Evolutionary conservation across 1,284 basidiomycete species (phyloP).

Genomic region (Flammula alnicola): DNA sequence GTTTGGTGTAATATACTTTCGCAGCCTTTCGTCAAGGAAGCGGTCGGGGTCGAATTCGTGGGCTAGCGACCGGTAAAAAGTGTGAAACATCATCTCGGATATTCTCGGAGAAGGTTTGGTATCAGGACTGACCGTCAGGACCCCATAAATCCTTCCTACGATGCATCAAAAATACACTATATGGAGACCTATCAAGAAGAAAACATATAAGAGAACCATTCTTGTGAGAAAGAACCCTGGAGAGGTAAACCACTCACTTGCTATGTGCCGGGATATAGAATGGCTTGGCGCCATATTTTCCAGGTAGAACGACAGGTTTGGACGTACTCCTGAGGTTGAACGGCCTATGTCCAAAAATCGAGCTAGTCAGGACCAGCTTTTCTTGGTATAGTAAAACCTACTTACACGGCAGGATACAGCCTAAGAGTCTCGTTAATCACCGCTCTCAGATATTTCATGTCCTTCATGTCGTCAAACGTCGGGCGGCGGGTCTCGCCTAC

Average conservation of each 20-base stretch:
- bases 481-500: conserved; percentile 30
- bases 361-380: background rate
- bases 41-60: conserved; percentile 57
- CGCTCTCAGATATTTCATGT: conserved; percentile 45
- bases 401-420: conserved; percentile 49
- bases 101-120: background rate
- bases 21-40: conserved; percentile 54
- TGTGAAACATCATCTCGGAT: background rate
- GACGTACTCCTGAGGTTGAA: conserved; percentile 36
- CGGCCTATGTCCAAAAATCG: conserved; percentile 29
- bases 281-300: conserved; percentile 34
- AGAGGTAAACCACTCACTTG: conserved; percentile 25
- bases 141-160: conserved; percentile 48
- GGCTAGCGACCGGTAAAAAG: conserved; percentile 18
- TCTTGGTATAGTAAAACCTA: background rate
- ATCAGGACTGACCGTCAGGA: conserved; percentile 39
- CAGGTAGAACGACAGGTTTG: conserved; percentile 23
- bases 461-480: conserved; percentile 32
- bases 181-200: conserved; percentile 21
- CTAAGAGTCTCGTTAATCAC: conserved; percentile 49
- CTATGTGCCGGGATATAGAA: conserved; percentile 40
- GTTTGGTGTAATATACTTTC: conserved; percentile 54
- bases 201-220: background rate
- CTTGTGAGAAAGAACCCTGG: background rate
- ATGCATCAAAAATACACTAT: conserved; percentile 42